Percentiles rank a stretch among this genome's conserved stretches.
Evolutionary conservation across 495 filamentous ascomycete genomes (phyloP).

Genomic region (Aspergillus carlsbadensis): DNA sequence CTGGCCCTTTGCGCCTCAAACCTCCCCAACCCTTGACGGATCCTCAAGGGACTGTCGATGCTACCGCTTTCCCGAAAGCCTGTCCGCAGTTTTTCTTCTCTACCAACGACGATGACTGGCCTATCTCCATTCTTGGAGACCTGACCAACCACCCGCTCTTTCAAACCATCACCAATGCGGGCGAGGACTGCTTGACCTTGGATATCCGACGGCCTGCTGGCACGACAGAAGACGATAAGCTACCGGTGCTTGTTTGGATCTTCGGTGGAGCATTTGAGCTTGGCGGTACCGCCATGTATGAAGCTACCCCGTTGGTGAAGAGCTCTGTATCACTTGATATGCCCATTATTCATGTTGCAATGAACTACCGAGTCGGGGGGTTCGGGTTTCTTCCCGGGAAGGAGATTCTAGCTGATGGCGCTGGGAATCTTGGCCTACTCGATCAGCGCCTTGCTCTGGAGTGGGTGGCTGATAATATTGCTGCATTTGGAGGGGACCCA

Average conservation of each 20-base stretch:
- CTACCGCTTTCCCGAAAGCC: conserved; percentile 44
- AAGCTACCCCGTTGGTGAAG: conserved; percentile 52
- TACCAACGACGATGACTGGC: conserved; percentile 37
- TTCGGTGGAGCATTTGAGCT: conserved; percentile 66
- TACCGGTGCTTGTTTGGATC: conserved; percentile 69
- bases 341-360: conserved; percentile 68
- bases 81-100: conserved; percentile 55
- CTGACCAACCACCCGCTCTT: conserved; percentile 58
- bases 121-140: conserved; percentile 46
- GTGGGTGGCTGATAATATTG: conserved; percentile 58
- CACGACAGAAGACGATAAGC: conserved; percentile 48
- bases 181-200: conserved; percentile 66
- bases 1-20: conserved; percentile 57
- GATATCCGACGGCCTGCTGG: conserved; percentile 64
- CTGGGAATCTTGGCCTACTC: conserved; percentile 53
- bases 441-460: conserved; percentile 52
- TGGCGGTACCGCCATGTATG: conserved; percentile 59
- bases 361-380: conserved; percentile 75
- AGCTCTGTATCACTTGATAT: conserved; percentile 54
- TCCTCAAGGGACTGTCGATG: conserved; percentile 50
- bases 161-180: conserved; percentile 43
- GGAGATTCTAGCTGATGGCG: conserved; percentile 64
- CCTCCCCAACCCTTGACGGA: conserved; percentile 53
- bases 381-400: conserved; percentile 72
- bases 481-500: conserved; percentile 54